Percentiles rank a stretch among this genome's conserved stretches.
These are phyloP conservation scores for Capsicum pubescens DNA, from an alignment of 257 asterid species.

Conservation along the genomic window DNA sequence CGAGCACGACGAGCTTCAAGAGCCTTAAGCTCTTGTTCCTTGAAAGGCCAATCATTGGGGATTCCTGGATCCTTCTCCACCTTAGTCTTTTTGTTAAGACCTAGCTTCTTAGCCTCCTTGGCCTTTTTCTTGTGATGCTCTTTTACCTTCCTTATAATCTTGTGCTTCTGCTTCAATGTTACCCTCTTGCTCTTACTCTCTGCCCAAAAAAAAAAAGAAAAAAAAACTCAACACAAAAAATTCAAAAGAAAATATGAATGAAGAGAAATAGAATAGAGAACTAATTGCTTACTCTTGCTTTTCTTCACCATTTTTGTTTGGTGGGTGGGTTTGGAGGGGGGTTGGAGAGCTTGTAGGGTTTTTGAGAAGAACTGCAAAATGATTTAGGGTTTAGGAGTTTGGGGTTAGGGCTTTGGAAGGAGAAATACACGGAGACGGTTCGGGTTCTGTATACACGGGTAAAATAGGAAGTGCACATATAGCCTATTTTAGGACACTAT, in stretches of 20 bases:
- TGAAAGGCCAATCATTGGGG: constrained; percentile 95
- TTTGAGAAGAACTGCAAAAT: constrained; percentile 7
- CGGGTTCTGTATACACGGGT: background rate
- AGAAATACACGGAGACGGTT: background rate
- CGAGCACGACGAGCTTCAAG: constrained; percentile 82
- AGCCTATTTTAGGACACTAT: background rate
- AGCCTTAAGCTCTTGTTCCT: constrained; percentile 93
- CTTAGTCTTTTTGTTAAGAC: constrained; percentile 58
- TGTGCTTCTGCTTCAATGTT: constrained; percentile 80
- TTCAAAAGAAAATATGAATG: background rate
- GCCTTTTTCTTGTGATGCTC: constrained; percentile 94
- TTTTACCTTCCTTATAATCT: constrained; percentile 77
- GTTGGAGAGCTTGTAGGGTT: background rate
- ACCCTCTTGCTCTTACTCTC: constrained; percentile 97
- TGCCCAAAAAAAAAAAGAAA: constrained; percentile 29
- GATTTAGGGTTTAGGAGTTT: background rate
- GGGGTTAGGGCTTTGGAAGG: background rate
- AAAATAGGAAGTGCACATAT: background rate
- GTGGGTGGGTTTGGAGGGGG: background rate
- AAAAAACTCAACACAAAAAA: background rate
- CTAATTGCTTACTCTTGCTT: constrained; percentile 63
- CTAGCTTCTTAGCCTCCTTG: constrained; percentile 83
- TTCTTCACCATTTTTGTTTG: constrained; percentile 67
- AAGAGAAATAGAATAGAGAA: background rate
- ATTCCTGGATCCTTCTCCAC: constrained; percentile 91